Evolutionary conservation across 257 asterid genomes (phyloP).

Genomic region (Leptodermis oblonga): DNA sequence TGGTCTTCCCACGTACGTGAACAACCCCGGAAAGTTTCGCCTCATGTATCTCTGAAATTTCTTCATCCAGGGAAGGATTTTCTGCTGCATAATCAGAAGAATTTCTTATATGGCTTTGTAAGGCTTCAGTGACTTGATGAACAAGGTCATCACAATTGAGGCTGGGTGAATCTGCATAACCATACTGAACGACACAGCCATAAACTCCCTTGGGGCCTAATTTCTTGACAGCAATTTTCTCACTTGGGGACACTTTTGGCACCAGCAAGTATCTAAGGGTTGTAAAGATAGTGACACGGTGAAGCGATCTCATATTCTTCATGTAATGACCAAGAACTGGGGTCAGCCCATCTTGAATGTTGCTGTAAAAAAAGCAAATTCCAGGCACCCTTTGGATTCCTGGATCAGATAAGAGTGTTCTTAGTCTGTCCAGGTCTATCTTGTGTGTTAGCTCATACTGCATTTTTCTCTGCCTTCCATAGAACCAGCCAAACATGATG

Average conservation of each 20-base stretch:
- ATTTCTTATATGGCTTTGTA: slow-evolving; percentile 16
- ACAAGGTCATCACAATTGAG: slow-evolving; percentile 26
- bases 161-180: slow-evolving; percentile 31
- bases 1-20: slow-evolving; percentile 35
- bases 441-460: slow-evolving; percentile 29
- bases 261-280: slow-evolving; percentile 30
- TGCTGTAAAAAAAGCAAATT: slow-evolving; percentile 33
- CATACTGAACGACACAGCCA: slow-evolving; percentile 29
- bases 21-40: slow-evolving; percentile 35
- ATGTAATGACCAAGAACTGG: slow-evolving; percentile 36
- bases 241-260: slow-evolving; percentile 26
- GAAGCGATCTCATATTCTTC: slow-evolving; percentile 30
- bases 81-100: slow-evolving; percentile 6
- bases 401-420: slow-evolving; percentile 24
- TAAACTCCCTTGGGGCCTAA: slow-evolving; percentile 27
- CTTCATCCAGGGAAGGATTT: slow-evolving; percentile 3
- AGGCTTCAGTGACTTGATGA: slow-evolving; percentile 19
- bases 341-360: slow-evolving; percentile 35
- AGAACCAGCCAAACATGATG: slow-evolving; percentile 40
- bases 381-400: slow-evolving; percentile 38
- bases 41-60: slow-evolving; percentile 24
- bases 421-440: slow-evolving; percentile 23
- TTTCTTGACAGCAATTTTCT: slow-evolving; percentile 24
- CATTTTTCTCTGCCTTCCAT: slow-evolving; percentile 33
- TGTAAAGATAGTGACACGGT: slow-evolving; percentile 28